A percentile compares a stretch with the other conserved stretches of the same genome.
Evolutionary conservation across 2,329 filamentous ascomycete species (phyloP).

Genomic region (Penicillium vulpinum): DNA sequence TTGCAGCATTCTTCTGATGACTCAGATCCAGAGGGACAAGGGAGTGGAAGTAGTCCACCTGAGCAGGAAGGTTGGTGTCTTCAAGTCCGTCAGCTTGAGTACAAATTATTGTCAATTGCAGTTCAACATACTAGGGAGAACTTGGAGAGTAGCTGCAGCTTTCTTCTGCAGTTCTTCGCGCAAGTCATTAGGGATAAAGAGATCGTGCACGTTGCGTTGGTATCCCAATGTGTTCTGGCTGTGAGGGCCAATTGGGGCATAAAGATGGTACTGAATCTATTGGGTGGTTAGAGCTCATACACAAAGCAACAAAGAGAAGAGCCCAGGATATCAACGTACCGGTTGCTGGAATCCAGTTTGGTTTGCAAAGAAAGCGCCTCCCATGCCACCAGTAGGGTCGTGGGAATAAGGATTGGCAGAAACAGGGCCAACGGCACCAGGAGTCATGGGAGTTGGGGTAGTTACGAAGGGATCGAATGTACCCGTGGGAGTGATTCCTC

Average conservation of each 20-base stretch:
- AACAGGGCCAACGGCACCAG: conserved; percentile 45
- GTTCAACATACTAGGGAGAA: conserved; percentile 67
- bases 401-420: conserved; percentile 76
- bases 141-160: conserved; percentile 78
- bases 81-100: conserved; percentile 13
- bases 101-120: background rate
- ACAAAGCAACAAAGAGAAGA: background rate
- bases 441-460: conserved; percentile 54
- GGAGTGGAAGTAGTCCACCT: conserved; percentile 86
- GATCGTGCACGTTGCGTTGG: conserved; percentile 82
- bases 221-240: conserved; percentile 79
- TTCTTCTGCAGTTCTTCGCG: conserved; percentile 89
- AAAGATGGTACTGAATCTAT: conserved; percentile 88
- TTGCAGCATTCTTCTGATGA: conserved; percentile 72
- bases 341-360: conserved; percentile 64
- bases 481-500: conserved; percentile 50
- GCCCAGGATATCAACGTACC: conserved; percentile 42
- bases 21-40: conserved; percentile 84
- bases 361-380: conserved; percentile 65
- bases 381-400: conserved; percentile 59
- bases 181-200: conserved; percentile 84
- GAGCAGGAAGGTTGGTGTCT: conserved; percentile 70
- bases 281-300: background rate
- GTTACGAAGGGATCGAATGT: conserved; percentile 67
- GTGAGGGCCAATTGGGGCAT: conserved; percentile 82